Evolutionary conservation across 73 alveolate genomes (phyloP), one percentile per base, ranked within the genome.

Genomic region (Effrenium voratum): DNA sequence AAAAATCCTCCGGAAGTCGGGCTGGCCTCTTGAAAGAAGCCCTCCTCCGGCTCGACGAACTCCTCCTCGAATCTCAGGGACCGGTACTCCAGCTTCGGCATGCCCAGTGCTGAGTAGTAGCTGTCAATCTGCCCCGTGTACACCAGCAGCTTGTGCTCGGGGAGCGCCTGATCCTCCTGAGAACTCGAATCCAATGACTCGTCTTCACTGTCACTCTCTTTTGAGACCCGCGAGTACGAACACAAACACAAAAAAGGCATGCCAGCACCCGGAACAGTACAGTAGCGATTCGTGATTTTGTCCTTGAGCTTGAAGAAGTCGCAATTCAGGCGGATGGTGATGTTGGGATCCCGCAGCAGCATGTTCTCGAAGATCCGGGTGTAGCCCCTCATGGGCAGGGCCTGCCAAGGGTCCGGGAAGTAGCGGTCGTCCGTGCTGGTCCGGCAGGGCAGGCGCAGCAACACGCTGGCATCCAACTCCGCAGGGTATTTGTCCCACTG

Each of bases 101-200:
- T 72, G 3, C 98, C 98, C 91, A 92, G 46, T 19, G 90, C 92
- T 41, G 90, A 46, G 38, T 75, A 92, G 92, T 92, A 92, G 87
- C 97, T 90, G 16, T 90, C 97, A 34, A 90, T 90, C 87, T 90
- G 97, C 72, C 97, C 97, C 22, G 98, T 92, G 91, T 92, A 92
- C 91, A 92, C 98, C 2, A 92, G 85, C 47, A 92, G 77, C 76
- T 76, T 76, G 98, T 92, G 91, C 98, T 72, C 19, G 30, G 98
- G 98, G 66, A 92, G 38, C 26, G 44, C 40, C 38, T 92, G 92
- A 26, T 38, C 86, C 41, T 90, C 75, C 43, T 68, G 46, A 60
- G 95, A 86, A 86, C 32, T 86, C 81, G 32, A 41, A 41, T 41
- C n/a, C 2, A 32, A 38, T 1, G 59, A 24, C 5, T 36, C 19